phyloP scores from a whole-genome alignment of 192 early-diverging fungal species.

The Coemansia sp. region DNA sequence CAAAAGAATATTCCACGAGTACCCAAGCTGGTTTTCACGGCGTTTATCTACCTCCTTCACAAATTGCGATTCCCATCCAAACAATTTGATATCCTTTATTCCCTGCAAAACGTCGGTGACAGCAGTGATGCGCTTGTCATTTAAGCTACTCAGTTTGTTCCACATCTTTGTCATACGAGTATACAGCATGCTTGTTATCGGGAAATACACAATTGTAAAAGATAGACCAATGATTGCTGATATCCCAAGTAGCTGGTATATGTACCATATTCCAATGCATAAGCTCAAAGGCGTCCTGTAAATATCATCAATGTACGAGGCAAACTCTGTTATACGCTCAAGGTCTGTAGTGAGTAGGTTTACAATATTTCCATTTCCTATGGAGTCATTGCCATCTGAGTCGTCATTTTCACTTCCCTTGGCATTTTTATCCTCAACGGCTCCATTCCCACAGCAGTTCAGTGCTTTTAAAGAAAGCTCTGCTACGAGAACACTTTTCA shows the following conservation, averaged over 20 bases:
- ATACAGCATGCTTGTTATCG: conserved; percentile 58
- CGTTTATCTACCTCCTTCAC: conserved; percentile 62
- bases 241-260: conserved; percentile 76
- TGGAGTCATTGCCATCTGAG: conserved; percentile 25
- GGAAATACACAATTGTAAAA: conserved; percentile 63
- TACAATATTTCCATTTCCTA: conserved; percentile 65
- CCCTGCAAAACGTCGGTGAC: conserved; percentile 86
- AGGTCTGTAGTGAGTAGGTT: conserved; percentile 75
- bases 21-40: conserved; percentile 65
- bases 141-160: conserved; percentile 57
- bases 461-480: conserved; percentile 71
- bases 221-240: conserved; percentile 76
- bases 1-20: conserved; percentile 55
- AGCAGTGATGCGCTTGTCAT: conserved; percentile 74
- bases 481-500: conserved; percentile 61
- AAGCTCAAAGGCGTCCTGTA: conserved; percentile 65
- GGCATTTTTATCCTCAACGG: conserved; percentile 31
- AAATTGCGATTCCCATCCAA: too few species aligned
- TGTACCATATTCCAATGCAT: conserved; percentile 63
- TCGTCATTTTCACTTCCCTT: conserved; percentile 22
- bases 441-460: conserved; percentile 58
- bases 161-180: conserved; percentile 58
- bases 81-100: too few species aligned
- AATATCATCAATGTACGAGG: conserved; percentile 60
- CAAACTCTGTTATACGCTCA: conserved; percentile 59